Evolutionary conservation across 1,139 yeast genomes (phyloP), one percentile per base, ranked within the genome.

Genomic region (Suhomyces guaymorum): DNA sequence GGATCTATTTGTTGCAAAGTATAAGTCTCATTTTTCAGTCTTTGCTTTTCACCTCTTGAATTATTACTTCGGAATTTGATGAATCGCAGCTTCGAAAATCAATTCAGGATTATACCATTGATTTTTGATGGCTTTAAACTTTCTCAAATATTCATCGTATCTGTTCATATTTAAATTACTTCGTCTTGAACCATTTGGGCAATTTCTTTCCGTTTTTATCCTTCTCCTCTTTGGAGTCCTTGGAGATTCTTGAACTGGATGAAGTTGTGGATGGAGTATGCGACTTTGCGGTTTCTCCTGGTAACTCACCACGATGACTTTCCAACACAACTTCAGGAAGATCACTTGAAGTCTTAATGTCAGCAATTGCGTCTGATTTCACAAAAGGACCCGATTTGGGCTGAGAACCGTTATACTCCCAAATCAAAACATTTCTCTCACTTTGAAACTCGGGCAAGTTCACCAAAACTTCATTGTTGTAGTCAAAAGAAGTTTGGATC

Each of bases 271-370:
- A n/a, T n/a, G n/a, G n/a, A n/a, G n/a, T n/a, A n/a, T 12, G 14
- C 4, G 24, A 14, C 9, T 20, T 34, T 26, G 25, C n/a, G 3
- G 33, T 44, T 1, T 46, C 55, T 9, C 45, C 55, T n/a, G 52
- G 48, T 10, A 66, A 44, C 14, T 52, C 47, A 3, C 55, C 53
- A 40, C 75, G 53, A 28, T 55, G 55, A 2, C 48, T 44, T 28
- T 70, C 76, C 28, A 69, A 44, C 12, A 59, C 49, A 15, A 70
- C 57, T 37, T 66, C 73, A 2, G 73, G 76, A 20, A 73, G 62
- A 15, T 72, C 69, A 17, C 48, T 49, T 23, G 56, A 52, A 8
- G 44, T 44, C 35, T 54, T 58, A 13, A 52, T 40, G 4, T 47
- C 51, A 10, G 41, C 41, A 5, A 51, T 40, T 3, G 43, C 49